Conservation (phyloP, 2,329 filamentous ascomycete species). For the Colletotrichum chlorophyti region DNA sequence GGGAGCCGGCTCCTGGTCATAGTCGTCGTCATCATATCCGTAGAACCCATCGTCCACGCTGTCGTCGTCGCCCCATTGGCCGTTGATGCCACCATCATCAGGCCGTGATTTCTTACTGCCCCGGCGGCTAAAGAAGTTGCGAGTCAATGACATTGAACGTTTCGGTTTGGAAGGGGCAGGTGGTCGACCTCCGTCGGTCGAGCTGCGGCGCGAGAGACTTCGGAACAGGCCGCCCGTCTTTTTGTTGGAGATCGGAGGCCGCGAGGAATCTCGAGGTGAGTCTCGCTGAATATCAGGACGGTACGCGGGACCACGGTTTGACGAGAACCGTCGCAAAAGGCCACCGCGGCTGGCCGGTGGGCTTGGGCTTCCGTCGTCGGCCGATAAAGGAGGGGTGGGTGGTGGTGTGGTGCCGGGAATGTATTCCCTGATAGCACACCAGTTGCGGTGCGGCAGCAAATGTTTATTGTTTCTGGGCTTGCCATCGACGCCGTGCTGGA, state of each 20-base stretch:
- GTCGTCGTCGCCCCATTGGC: slow-evolving; percentile 53
- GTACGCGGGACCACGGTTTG: slow-evolving; percentile 42
- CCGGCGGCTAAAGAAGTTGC: slow-evolving; percentile 49
- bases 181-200: slow-evolving; percentile 43
- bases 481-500: slow-evolving; percentile 86
- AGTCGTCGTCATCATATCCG: slow-evolving; percentile 35
- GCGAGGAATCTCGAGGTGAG: slow-evolving; percentile 45
- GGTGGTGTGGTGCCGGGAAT: slow-evolving; percentile 78
- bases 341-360: slow-evolving; percentile 44
- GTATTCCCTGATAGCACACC: slow-evolving; percentile 91
- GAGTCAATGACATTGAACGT: slow-evolving; percentile 67
- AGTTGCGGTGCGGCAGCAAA: slow-evolving; percentile 88
- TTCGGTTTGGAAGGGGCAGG: slow-evolving; percentile 49
- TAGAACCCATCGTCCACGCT: slow-evolving; percentile 30
- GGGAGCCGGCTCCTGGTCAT: slow-evolving; percentile 26
- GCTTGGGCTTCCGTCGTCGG: slow-evolving; percentile 50
- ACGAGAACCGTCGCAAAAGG: slow-evolving; percentile 54
- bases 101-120: slow-evolving; percentile 47
- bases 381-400: slow-evolving; percentile 65
- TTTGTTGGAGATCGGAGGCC: slow-evolving; percentile 55
- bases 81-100: slow-evolving; percentile 63
- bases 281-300: slow-evolving; percentile 45
- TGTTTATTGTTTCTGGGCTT: slow-evolving; percentile 91
- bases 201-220: slow-evolving; percentile 48
- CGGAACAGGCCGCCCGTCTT: slow-evolving; percentile 34